A percentile compares a stretch with the other conserved stretches of the same genome.
phyloP scores from a whole-genome alignment of 306 rosid species.

The Quercus glauca region DNA sequence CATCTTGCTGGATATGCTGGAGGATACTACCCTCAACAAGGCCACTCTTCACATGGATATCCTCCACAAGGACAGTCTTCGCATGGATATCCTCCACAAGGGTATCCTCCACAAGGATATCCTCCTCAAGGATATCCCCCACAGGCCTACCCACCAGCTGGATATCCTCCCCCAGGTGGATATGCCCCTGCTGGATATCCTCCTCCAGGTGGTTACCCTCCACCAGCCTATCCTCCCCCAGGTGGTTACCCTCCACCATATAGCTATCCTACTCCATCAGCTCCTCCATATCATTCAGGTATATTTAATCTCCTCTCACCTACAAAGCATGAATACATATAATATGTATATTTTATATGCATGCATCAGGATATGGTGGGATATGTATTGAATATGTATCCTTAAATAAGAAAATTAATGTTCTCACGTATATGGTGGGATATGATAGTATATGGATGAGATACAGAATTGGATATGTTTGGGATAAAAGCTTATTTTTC shows the following conservation, averaged over 20 bases:
- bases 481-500: no score
- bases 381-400: neutral
- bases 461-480: no score
- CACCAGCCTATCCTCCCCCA: constrained; percentile 18
- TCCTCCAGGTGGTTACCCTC: constrained; percentile 31
- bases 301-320: neutral
- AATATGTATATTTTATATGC: neutral
- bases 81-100: constrained; percentile 4
- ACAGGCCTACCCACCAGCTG: constrained; percentile 22
- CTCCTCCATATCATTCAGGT: constrained; percentile 29
- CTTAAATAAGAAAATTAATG: no score
- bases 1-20: constrained; percentile 29
- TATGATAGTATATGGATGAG: no score
- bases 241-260: constrained; percentile 27
- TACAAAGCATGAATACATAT: neutral
- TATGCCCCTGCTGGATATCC: constrained; percentile 24
- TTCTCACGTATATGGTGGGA: no score
- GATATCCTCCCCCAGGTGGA: constrained; percentile 34
- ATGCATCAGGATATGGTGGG: neutral
- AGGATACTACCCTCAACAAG: constrained; percentile 37
- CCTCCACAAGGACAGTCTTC: constrained; percentile 18
- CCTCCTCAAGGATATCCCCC: constrained; percentile 13
- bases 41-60: constrained; percentile 14
- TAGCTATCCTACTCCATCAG: constrained; percentile 4
- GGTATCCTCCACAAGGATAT: constrained; percentile 4